Conservation (phyloP, 495 filamentous ascomycete species). For the Penicillium daleae region DNA sequence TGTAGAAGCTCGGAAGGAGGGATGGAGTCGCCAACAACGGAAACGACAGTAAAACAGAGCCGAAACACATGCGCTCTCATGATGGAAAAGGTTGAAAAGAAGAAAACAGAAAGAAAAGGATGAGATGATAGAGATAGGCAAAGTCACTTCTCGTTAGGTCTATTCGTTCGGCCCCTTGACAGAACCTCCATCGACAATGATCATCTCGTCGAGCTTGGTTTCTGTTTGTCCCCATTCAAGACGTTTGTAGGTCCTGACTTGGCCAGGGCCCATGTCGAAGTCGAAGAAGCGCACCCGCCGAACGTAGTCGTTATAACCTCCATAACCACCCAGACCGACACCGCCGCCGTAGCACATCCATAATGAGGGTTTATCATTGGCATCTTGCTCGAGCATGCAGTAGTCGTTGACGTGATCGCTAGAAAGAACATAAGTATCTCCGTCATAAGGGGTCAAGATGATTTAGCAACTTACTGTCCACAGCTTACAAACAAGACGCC, state of each 20-base stretch:
- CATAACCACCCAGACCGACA: conserved; percentile 90
- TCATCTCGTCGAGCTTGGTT: conserved; percentile 77
- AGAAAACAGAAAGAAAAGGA: conserved; percentile 7
- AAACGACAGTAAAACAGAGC: conserved; percentile 25
- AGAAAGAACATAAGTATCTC: background rate
- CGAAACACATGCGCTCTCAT: conserved; percentile 11
- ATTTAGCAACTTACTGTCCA: conserved; percentile 74
- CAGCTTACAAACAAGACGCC: conserved; percentile 84
- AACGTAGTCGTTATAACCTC: conserved; percentile 82
- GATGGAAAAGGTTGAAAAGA: conserved; percentile 14
- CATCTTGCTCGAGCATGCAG: conserved; percentile 67
- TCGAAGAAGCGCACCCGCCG: conserved; percentile 87
- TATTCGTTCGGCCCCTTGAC: conserved; percentile 45
- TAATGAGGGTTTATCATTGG: conserved; percentile 62
- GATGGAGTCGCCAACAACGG: conserved; percentile 9
- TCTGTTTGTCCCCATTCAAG: conserved; percentile 80
- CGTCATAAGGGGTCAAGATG: background rate
- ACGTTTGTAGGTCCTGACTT: conserved; percentile 89
- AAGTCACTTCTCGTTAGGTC: conserved; percentile 14
- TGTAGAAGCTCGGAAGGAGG: conserved; percentile 9
- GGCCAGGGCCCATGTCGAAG: conserved; percentile 84
- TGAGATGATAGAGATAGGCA: conserved; percentile 15
- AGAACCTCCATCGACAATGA: conserved; percentile 81
- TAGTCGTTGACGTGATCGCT: conserved; percentile 97
- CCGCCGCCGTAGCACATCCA: conserved; percentile 99